These are phyloP conservation scores for Stereocaulon alpinum DNA, from an alignment of 495 filamentous ascomycete genomes.

Conservation along the genomic window DNA sequence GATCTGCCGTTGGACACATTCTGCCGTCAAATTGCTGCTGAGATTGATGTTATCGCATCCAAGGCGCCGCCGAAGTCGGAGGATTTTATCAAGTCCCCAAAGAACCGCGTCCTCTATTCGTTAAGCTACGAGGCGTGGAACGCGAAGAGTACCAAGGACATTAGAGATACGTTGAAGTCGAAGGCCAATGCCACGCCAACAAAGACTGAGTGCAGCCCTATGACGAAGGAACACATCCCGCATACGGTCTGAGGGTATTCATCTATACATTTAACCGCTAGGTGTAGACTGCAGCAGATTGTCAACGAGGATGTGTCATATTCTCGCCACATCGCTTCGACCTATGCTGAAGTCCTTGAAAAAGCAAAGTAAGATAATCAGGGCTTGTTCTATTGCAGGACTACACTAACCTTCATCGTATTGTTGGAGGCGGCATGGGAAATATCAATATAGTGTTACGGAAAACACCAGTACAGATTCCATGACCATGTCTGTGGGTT, in stretches of 20 bases:
- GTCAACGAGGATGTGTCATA: too few relatives aligned
- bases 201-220: background rate
- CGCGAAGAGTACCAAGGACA: constrained; percentile 47
- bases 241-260: background rate
- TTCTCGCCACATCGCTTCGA: too few relatives aligned
- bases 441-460: too few relatives aligned
- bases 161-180: constrained; percentile 41
- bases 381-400: too few relatives aligned
- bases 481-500: too few relatives aligned
- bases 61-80: constrained; percentile 43
- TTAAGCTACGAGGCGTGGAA: constrained; percentile 57
- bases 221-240: background rate
- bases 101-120: constrained; percentile 61
- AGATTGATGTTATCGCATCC: constrained; percentile 64
- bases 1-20: constrained; percentile 72
- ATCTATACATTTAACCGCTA: too few relatives aligned
- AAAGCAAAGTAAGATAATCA: too few relatives aligned
- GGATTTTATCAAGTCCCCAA: constrained; percentile 45
- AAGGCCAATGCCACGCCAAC: constrained; percentile 27
- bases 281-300: too few relatives aligned
- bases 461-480: too few relatives aligned
- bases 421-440: too few relatives aligned
- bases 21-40: constrained; percentile 58
- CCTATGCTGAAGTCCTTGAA: too few relatives aligned
- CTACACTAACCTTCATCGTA: too few relatives aligned